These are phyloP conservation scores for Gaeumannomyces sp. DNA, from an alignment of 2,329 filamentous ascomycete genomes.

Conservation along the genomic window DNA sequence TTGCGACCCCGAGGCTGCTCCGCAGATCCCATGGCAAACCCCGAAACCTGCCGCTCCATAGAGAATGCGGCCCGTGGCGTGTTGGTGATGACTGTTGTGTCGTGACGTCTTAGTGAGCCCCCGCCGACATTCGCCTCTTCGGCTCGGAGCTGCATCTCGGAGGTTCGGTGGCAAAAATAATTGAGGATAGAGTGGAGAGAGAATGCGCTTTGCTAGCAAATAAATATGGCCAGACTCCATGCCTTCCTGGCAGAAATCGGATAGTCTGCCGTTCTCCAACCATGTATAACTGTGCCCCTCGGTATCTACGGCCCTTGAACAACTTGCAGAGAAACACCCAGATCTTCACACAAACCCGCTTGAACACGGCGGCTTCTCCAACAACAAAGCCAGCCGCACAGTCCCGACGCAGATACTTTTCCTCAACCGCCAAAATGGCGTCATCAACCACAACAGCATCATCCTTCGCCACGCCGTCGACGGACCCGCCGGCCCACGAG, in stretches of 20 bases:
- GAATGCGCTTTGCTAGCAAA: background rate
- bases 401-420: background rate
- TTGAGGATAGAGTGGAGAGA: too few species aligned
- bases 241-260: background rate
- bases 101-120: background rate
- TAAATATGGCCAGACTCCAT: background rate
- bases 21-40: background rate
- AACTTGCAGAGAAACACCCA: background rate
- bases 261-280: background rate
- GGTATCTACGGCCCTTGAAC: background rate
- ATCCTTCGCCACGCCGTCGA: slow-evolving; percentile 24
- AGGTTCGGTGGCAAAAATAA: background rate
- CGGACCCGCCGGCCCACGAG: slow-evolving; percentile 39
- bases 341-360: too few species aligned
- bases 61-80: too few species aligned
- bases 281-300: background rate
- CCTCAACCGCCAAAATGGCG: slow-evolving; percentile 19
- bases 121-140: too few species aligned
- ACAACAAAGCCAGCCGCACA: background rate
- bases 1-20: background rate
- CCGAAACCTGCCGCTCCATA: too few species aligned
- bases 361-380: too few species aligned
- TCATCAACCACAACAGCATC: slow-evolving; percentile 19
- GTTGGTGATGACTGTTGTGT: background rate
- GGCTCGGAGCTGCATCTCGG: background rate